A percentile compares a stretch with the other conserved stretches of the same genome.
These are phyloP conservation scores for Cyclotella baltica DNA, from an alignment of 108 stramenopile species.

Conservation along the genomic window DNA sequence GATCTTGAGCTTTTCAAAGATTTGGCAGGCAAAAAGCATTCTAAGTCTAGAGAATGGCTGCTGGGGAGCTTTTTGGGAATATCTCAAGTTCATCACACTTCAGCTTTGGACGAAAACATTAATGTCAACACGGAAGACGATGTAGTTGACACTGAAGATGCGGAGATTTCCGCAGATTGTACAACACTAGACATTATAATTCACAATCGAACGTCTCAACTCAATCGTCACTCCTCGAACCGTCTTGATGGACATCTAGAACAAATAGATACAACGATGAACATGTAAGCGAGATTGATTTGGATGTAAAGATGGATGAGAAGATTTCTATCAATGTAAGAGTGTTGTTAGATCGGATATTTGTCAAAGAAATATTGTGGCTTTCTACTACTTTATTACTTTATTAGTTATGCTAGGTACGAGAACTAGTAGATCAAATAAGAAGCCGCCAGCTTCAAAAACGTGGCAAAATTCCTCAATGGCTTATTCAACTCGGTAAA, in stretches of 20 bases:
- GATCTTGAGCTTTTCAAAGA: no score
- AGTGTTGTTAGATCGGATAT: neutral
- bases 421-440: slow-evolving; percentile 10
- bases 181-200: neutral
- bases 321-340: slow-evolving; percentile 16
- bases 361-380: neutral
- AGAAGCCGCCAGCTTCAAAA: slow-evolving; percentile 13
- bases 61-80: neutral
- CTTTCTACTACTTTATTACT: neutral
- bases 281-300: slow-evolving; percentile 2
- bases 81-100: slow-evolving; percentile 7
- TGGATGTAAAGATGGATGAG: slow-evolving; percentile 14
- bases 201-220: neutral
- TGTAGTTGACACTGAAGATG: neutral
- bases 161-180: no score
- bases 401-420: neutral
- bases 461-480: neutral
- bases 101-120: neutral
- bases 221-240: neutral
- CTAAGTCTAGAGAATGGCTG: neutral
- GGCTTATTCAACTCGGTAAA: slow-evolving; percentile 8
- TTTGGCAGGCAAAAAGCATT: no score
- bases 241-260: neutral
- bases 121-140: neutral
- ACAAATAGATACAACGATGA: slow-evolving; percentile 5